Evolutionary conservation across 2,329 filamentous ascomycete genomes (phyloP).

Genomic region (Leptographium wingfieldii): DNA sequence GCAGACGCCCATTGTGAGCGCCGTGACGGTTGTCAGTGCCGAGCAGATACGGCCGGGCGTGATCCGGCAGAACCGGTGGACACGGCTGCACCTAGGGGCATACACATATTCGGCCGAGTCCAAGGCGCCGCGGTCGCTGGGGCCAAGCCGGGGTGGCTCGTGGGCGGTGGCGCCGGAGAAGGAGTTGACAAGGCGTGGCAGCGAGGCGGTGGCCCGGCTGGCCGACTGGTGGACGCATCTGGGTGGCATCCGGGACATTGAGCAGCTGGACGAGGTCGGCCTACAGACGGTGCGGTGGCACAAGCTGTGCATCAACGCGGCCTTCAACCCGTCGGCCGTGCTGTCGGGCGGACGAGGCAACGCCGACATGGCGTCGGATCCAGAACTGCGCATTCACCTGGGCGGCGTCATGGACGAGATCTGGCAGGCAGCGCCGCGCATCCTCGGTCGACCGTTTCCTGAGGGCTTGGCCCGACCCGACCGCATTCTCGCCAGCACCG

Average conservation of each 20-base stretch:
- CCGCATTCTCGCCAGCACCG: constrained; percentile 48
- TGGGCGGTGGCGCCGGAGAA: neutral
- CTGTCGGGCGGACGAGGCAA: constrained; percentile 53
- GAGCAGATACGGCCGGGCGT: constrained; percentile 51
- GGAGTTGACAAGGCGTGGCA: constrained; percentile 16
- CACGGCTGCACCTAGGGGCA: constrained; percentile 55
- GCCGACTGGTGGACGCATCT: constrained; percentile 39
- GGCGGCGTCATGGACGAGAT: constrained; percentile 59
- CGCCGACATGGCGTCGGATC: constrained; percentile 48
- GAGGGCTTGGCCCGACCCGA: constrained; percentile 48
- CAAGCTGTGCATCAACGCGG: constrained; percentile 64
- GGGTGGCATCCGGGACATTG: constrained; percentile 53
- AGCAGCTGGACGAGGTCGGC: constrained; percentile 44
- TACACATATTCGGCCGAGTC: constrained; percentile 34
- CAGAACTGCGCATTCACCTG: constrained; percentile 49
- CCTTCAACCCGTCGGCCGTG: constrained; percentile 62
- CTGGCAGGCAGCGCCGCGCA: constrained; percentile 46
- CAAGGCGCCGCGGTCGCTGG: neutral
- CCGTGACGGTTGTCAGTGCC: constrained; percentile 56
- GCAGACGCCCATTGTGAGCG: constrained; percentile 46
- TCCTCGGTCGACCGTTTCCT: constrained; percentile 50
- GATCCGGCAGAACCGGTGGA: constrained; percentile 62
- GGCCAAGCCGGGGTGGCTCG: no score
- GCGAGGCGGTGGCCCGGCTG: constrained; percentile 34
- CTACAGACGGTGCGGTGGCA: constrained; percentile 63